Conservation (phyloP, 768 basidiomycete species). For the Trametes elegans region DNA sequence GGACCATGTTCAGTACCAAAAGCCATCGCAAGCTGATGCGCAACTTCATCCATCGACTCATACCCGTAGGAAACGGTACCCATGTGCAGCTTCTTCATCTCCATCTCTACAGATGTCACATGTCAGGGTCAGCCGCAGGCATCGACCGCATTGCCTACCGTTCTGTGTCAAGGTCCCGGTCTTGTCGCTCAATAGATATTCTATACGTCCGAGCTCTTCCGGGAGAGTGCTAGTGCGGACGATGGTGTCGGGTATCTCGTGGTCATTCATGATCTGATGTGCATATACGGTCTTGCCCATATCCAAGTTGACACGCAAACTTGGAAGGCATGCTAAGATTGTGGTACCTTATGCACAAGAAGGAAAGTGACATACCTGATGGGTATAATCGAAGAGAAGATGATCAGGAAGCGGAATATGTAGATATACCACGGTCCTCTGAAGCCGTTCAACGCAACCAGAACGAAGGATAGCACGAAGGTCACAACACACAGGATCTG, state of each 20-base stretch:
- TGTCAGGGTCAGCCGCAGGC: neutral
- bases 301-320: constrained; percentile 97
- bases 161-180: constrained; percentile 98
- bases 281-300: constrained; percentile 99
- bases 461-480: constrained; percentile 83
- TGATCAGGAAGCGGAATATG: constrained; percentile 92
- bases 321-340: constrained; percentile 29
- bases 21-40: constrained; percentile 84
- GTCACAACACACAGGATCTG: constrained; percentile 95
- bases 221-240: constrained; percentile 97
- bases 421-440: constrained; percentile 95
- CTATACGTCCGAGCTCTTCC: constrained; percentile 93
- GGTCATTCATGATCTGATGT: constrained; percentile 90
- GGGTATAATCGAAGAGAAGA: constrained; percentile 98
- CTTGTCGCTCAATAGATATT: constrained; percentile 96
- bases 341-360: neutral
- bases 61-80: constrained; percentile 96
- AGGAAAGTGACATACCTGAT: constrained; percentile 68
- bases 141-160: constrained; percentile 48
- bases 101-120: constrained; percentile 75
- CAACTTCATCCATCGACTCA: constrained; percentile 99
- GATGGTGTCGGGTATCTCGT: constrained; percentile 91
- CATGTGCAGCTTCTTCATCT: constrained; percentile 98
- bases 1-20: constrained; percentile 73
- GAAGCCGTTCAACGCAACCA: constrained; percentile 96